Evolutionary conservation across 768 basidiomycete genomes (phyloP).

Genomic region (Collybia sordida): DNA sequence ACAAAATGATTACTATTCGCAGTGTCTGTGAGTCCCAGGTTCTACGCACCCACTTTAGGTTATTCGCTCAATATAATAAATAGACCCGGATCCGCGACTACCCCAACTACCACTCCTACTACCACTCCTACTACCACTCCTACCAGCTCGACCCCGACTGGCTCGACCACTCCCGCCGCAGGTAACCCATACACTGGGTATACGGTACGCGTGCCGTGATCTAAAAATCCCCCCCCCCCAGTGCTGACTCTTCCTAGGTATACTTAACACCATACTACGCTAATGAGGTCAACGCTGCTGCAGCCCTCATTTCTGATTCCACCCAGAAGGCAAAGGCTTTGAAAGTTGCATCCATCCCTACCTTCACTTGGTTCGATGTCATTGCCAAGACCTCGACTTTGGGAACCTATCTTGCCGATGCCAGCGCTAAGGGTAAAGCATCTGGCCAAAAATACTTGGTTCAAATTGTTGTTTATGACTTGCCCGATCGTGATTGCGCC

Average conservation of each 20-base stretch:
- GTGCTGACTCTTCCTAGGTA: slow-evolving; percentile 26
- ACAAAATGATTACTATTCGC: slow-evolving; percentile 38
- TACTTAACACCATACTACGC: slow-evolving; percentile 59
- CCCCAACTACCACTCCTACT: slow-evolving; percentile 16
- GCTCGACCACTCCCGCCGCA: slow-evolving; percentile 37
- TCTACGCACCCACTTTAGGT: background rate
- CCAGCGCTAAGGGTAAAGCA: slow-evolving; percentile 41
- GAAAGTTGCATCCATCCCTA: slow-evolving; percentile 56
- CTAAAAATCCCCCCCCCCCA: background rate
- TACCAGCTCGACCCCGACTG: slow-evolving; percentile 23
- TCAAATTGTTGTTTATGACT: slow-evolving; percentile 56
- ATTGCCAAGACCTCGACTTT: slow-evolving; percentile 54
- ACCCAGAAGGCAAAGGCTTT: slow-evolving; percentile 49
- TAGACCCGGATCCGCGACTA: slow-evolving; percentile 17
- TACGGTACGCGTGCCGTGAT: slow-evolving; percentile 25
- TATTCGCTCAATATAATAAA: background rate
- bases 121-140: slow-evolving; percentile 19
- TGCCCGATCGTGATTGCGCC: slow-evolving; percentile 68
- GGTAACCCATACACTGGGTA: slow-evolving; percentile 57
- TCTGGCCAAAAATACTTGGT: slow-evolving; percentile 49
- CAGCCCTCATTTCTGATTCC: slow-evolving; percentile 45
- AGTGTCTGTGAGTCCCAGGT: slow-evolving; percentile 34
- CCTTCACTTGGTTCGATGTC: slow-evolving; percentile 62
- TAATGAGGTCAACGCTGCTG: slow-evolving; percentile 51
- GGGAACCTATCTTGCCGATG: slow-evolving; percentile 57